Percentiles rank a stretch among this genome's conserved stretches.
phyloP scores from a whole-genome alignment of 192 early-diverging fungal genomes.

The Linnemannia hyalina region DNA sequence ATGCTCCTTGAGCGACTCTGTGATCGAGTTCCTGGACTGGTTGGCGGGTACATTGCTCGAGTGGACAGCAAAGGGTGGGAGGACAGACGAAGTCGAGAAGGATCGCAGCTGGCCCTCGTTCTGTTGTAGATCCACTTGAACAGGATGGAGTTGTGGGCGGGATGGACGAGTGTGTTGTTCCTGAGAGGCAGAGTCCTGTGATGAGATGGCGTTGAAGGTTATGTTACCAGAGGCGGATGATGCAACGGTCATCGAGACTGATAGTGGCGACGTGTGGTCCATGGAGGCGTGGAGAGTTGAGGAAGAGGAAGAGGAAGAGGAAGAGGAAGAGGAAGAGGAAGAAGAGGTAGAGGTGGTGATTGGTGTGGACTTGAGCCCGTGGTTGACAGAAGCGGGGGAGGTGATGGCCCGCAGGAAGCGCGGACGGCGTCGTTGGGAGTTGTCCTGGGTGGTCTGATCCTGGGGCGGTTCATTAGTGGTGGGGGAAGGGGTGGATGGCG shows the following conservation, averaged over 20 bases:
- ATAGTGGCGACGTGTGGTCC: conserved; percentile 5
- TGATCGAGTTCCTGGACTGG: conserved; percentile 21
- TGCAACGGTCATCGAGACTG: not conserved
- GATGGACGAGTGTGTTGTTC: not conserved
- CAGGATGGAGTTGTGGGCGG: conserved; percentile 19
- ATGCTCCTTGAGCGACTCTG: conserved; percentile 41
- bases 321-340: not conserved
- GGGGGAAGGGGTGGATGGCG: conserved; percentile 22
- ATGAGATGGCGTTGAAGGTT: not conserved
- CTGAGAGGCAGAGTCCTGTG: not conserved
- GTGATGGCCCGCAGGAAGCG: conserved; percentile 41
- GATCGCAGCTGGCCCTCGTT: conserved; percentile 9
- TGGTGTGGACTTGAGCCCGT: conserved; percentile 2
- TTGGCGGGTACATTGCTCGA: not conserved
- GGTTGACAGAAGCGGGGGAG: conserved; percentile 19
- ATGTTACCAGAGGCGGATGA: not conserved
- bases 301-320: not conserved
- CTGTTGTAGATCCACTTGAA: not conserved
- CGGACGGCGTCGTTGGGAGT: conserved; percentile 18
- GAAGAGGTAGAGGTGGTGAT: not conserved
- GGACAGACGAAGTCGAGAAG: conserved; percentile 2
- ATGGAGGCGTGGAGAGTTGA: not conserved
- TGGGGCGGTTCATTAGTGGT: conserved; percentile 7
- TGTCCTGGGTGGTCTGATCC: conserved; percentile 23
- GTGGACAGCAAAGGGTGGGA: conserved; percentile 14